Base-by-base conservation (phyloP, 2,329 filamentous ascomycete genomes). In the Botrytis aclada region DNA sequence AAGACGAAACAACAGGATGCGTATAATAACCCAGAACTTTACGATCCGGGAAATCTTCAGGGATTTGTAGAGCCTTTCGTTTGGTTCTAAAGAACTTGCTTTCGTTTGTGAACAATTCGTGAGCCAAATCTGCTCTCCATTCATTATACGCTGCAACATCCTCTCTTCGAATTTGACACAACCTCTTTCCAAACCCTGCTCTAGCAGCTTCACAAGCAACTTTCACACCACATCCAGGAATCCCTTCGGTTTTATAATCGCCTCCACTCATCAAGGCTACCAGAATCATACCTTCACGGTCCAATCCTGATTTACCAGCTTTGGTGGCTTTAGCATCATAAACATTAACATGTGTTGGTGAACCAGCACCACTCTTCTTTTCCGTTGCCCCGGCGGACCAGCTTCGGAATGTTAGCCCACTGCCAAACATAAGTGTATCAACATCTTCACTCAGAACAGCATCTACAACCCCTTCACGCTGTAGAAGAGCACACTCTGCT, bases 341-440 rank as follows among this genome's bases (percentile, higher is more conserved):
- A 65, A 97, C 84, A 61, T 91, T 93, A 70, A 98, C 91, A 79
- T 98, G 96, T 0, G 95, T 98, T 0, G 94, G 93, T 0, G 86
- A 84, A 74, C 92, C 92, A 77, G 86, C 88, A 0, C 86, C 84
- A n/a, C 85, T 86, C 62, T 85, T 86, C 20, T 86, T 86, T 80
- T 97, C 93, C 4, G 92, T 87, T 0, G 93, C n/a, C 16, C 51
- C 51, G 32, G 51, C 51, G 32, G 51, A 93, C 90, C 93, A 98
- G 78, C 94, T 95, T 69, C 94, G 88, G 60, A 98, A 83, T 0
- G 92, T 95, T 54, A 89, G 83, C 0, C 88, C 90, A 75, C 94
- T 96, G 1, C 96, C 96, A 83, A 98, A 98, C 95, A 98, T 98
- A 78, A 98, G 88, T 2, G 95, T 96, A 81, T 99, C 96, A 61